Base-by-base conservation (phyloP, 2,329 filamentous ascomycete species). In the Aurifilum marmelostoma region DNA sequence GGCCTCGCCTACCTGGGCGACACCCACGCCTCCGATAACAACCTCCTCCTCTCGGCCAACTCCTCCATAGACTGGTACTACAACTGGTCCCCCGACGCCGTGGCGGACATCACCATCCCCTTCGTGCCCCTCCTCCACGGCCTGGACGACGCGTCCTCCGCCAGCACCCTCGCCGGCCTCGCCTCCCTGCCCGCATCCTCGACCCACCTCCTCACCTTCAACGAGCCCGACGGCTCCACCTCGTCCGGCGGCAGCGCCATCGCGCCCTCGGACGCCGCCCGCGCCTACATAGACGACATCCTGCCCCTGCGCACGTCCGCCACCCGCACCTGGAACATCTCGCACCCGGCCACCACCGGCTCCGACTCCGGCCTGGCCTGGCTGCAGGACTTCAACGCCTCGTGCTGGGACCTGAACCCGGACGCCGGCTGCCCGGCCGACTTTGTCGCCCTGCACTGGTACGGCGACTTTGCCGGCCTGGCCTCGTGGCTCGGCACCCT, bases 1-100 rank as follows among this genome's bases (percentile, higher is more conserved):
- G 76, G 76, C 39, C 69, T 77, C 60, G 74, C 74, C 21, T 77
- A 76, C 58, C 70, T 73, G 24, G 67, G 69, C 69, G 71, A 73
- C 61, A 62, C 71, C 0, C 71, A 75, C 63, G 37, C 70, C 41
- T 65, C 76, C 0, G 81, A 83, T 66, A 76, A 76, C 54, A 68
- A 75, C n/a, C 73, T 82, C 1, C 67, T 82, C 0, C 67, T 78
- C 1, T 81, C 80, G 0, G 73, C 76, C 21, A 74, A 78, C 32
- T 82, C 81, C 0, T 74, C 78, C 8, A 76, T 83, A 16, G 72
- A 75, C 0, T 83, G 81, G 81, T 83, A 83, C 71, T 83, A 81
- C 66, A 83, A 79, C 0, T 82, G 80, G 80, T 80, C 80, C 0
- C 75, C 77, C 0, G 75, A 75, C 69, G 74, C 77, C 1, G 74